Evolutionary conservation across 2,329 filamentous ascomycete species (phyloP), one percentile per base, ranked within the genome.

Genomic region (Venturia nashicola): DNA sequence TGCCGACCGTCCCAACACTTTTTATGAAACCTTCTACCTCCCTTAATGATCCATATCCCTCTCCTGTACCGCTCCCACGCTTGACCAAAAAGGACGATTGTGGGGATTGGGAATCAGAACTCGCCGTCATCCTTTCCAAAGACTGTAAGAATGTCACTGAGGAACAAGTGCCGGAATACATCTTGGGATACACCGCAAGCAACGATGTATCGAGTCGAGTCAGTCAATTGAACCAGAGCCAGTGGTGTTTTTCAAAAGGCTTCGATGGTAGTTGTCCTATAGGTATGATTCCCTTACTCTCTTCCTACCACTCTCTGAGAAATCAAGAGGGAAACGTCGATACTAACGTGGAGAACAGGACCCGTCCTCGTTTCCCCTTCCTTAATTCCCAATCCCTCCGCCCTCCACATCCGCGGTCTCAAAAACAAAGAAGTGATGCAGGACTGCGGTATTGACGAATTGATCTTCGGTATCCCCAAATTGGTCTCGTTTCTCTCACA

Each of bases 121-220:
- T 86, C 61, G 82, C 79, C 14, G 78, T 85, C 39, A 76, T 86
- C 14, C 79, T 86, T 54, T 80, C 81, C 40, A 77, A 72, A 71
- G 78, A 76, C 42, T 76, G 76, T 46, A 80, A 80, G 68, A 83
- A 86, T 67, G 82, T 85, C 23, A 86, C 74, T 1, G 65, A 66
- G 54, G 48, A 42, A 54, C 60, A 83, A 27, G 89, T 89, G 0
- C 76, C 91, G n/a, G 77, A 86, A 62, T 86, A 89, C 69, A 86
- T 92, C 2, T 78, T 91, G 1, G 89, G 89, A 5, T 92, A 91
- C 71, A 80, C 85, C 2, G 82, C 89, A 42, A 87, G 88, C 63
- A 89, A 93, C 74, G 89, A 93, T 72, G 82, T 93, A n/a, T 90
- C 86, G 12, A 88, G 90, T 75, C 84, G 89, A 48, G 55, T 54